These are phyloP conservation scores for Posidonia australis DNA, from an alignment of 106 monocot species.

Conservation along the genomic window DNA sequence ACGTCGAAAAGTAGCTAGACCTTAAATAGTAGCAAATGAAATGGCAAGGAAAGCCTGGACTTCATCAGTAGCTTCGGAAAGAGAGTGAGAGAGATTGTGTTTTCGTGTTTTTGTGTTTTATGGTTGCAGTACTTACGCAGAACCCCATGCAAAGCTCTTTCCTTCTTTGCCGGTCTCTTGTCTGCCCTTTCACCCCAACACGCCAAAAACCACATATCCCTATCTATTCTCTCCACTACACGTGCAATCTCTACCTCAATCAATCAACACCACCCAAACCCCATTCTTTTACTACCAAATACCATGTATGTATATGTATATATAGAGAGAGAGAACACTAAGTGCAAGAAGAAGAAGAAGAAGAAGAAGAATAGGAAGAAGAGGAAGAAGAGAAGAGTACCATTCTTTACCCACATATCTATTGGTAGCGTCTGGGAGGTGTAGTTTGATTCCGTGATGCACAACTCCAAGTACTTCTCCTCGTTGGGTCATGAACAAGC, in stretches of 20 bases:
- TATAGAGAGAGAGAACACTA: too few species aligned
- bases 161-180: slow-evolving; percentile 2
- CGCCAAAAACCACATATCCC: slow-evolving; percentile 1
- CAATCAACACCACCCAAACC: too few species aligned
- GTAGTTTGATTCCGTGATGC: neutral
- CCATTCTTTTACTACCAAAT: too few species aligned
- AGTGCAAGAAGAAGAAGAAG: too few species aligned
- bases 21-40: too few species aligned
- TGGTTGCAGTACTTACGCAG: neutral
- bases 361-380: too few species aligned
- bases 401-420: neutral
- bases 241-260: too few species aligned
- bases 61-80: too few species aligned
- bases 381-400: too few species aligned
- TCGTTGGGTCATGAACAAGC: neutral
- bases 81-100: neutral
- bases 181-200: neutral
- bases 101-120: neutral
- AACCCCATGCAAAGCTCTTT: neutral
- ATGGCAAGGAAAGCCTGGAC: too few species aligned
- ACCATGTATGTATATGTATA: too few species aligned
- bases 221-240: neutral
- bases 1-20: too few species aligned
- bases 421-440: neutral
- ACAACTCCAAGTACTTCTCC: slow-evolving; percentile 3